These are phyloP conservation scores for Drechslerella coelobrocha DNA, from an alignment of 2,329 filamentous ascomycete species.

Conservation along the genomic window DNA sequence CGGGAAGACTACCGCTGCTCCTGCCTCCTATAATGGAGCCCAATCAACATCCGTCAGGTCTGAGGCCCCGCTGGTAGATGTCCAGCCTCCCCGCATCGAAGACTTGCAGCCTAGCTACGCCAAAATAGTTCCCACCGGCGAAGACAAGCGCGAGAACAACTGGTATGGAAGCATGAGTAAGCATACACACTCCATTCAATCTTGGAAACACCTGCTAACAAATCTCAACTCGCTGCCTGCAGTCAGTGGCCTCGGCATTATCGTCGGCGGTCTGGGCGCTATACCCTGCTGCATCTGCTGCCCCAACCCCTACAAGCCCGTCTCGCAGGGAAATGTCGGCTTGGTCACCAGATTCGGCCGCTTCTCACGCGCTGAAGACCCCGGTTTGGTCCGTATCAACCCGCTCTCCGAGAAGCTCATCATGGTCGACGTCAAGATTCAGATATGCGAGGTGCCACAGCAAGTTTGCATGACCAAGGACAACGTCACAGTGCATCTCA, in stretches of 20 bases:
- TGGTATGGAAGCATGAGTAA: slow-evolving; percentile 90
- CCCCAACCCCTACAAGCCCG: slow-evolving; percentile 94
- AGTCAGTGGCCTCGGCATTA: slow-evolving; percentile 76
- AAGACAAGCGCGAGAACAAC: slow-evolving; percentile 71
- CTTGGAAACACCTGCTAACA: too few species aligned
- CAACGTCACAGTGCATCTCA: slow-evolving; percentile 92
- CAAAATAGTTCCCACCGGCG: slow-evolving; percentile 56
- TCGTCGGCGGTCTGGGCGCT: slow-evolving; percentile 80
- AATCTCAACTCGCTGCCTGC: too few species aligned
- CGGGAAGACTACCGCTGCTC: slow-evolving; percentile 12
- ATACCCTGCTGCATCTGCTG: slow-evolving; percentile 89
- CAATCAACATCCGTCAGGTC: slow-evolving; percentile 62
- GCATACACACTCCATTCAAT: slow-evolving; percentile 59
- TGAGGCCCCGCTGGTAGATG: slow-evolving; percentile 66
- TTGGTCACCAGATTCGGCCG: slow-evolving; percentile 93
- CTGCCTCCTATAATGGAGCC: slow-evolving; percentile 35
- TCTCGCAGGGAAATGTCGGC: slow-evolving; percentile 91
- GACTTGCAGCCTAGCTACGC: slow-evolving; percentile 87
- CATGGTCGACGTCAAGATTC: slow-evolving; percentile 98
- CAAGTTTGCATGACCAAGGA: slow-evolving; percentile 99
- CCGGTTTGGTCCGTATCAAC: slow-evolving; percentile 96
- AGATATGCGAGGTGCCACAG: slow-evolving; percentile 93
- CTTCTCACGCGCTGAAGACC: slow-evolving; percentile 95
- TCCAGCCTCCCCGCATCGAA: slow-evolving; percentile 79
- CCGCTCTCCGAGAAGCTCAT: slow-evolving; percentile 87